Base-by-base conservation (phyloP, 192 early-diverging fungal genomes). In the Umbelopsis sp. region DNA sequence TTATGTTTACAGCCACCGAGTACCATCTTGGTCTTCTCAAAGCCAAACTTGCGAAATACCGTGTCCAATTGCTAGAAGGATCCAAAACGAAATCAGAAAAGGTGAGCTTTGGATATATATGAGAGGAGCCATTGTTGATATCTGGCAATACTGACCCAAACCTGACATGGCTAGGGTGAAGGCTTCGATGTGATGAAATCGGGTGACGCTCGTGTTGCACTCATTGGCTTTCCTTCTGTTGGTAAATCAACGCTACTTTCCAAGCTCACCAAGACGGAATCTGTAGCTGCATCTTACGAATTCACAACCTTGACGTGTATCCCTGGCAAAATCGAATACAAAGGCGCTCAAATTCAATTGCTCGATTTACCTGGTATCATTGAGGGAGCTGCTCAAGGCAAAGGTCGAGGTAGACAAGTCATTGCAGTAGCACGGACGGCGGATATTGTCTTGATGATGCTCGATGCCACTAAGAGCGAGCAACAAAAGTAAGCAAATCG, bases 311-410 rank as follows among this genome's bases (percentile, higher is more conserved):
- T 99, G 78, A 96, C 94, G 14, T 95, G 93, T 71, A 96, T 97
- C 21, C 96, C 96, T 0, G 97, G 96, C 26, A 95, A 96, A 81
- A 96, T 98, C 71, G 87, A 95, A 65, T 93, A 97, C 84, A 92
- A 96, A 45, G 97, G 97, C 43, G 96, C 98, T 8, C 88, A 91
- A 51, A 99, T 99, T 73, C 98, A 99, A 83, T 80, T 99, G 49
- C 84, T 99, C 12, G 98, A 99, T 93, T 86, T 99, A 62, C 98
- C 98, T 8, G 97, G 98, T 69, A 99, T 99, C 80, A 97, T 99
- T 71, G 95, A 98, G 71, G 98, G 98, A 31, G 98, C 98, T 8
- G 77, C 96, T 25, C 92, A 97, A 81, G 98, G 98, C n/a, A 95
- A 97, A 74, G 98, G 98, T 72, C 89, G 98, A 72, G 98, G 98